phyloP scores from a whole-genome alignment of 495 filamentous ascomycete genomes.

The Penicillium silybi region DNA sequence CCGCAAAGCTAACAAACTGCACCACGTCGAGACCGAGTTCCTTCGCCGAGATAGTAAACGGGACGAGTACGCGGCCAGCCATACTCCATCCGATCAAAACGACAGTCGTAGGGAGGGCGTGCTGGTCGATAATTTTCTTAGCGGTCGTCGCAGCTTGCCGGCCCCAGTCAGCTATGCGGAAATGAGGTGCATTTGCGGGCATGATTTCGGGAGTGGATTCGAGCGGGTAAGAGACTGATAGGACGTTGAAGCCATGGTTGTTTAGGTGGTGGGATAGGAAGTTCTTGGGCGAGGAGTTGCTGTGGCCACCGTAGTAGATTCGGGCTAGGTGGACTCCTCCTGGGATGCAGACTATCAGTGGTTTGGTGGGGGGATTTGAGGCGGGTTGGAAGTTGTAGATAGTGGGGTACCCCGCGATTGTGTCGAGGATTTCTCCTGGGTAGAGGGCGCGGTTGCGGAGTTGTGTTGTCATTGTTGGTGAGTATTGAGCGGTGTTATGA shows the following conservation, averaged over 20 bases:
- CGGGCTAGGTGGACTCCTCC: slow-evolving; percentile 18
- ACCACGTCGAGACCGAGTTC: neutral
- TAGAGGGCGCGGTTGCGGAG: slow-evolving; percentile 2
- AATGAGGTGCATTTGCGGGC: slow-evolving; percentile 2
- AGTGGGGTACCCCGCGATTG: slow-evolving; percentile 14
- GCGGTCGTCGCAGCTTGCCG: neutral
- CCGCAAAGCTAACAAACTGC: neutral
- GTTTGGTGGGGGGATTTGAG: slow-evolving; percentile 3
- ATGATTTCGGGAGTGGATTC: slow-evolving; percentile 16
- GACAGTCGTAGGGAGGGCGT: neutral
- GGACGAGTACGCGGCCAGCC: neutral
- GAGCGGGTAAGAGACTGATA: slow-evolving; percentile 25
- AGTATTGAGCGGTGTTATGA: neutral
- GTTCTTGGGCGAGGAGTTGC: slow-evolving; percentile 5
- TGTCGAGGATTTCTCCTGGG: slow-evolving; percentile 15
- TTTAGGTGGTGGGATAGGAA: slow-evolving; percentile 20
- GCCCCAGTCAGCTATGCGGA: neutral
- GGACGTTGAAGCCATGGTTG: slow-evolving; percentile 12
- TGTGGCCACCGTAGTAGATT: slow-evolving; percentile 25
- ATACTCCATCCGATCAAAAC: neutral
- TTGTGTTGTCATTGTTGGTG: neutral
- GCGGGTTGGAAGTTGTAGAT: slow-evolving; percentile 18
- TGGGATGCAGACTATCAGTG: slow-evolving; percentile 21
- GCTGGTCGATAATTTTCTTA: neutral
- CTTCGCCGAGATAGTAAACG: neutral